These are phyloP conservation scores for Solanum tarapatanum DNA, from an alignment of 257 asterid genomes.

Conservation along the genomic window DNA sequence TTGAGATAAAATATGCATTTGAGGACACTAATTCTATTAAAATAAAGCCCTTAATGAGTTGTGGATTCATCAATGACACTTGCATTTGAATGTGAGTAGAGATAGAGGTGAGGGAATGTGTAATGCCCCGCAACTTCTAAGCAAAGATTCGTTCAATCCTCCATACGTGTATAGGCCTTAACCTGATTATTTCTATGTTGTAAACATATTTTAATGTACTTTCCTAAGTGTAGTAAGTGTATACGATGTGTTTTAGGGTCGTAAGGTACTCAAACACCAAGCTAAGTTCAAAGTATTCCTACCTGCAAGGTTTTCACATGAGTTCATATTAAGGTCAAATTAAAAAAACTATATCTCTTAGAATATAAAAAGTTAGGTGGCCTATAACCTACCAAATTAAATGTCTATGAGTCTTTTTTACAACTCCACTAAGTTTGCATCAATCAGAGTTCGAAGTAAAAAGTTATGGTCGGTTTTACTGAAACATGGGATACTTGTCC, in stretches of 20 bases:
- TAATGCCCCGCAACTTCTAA: neutral
- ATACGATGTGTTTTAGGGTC: neutral
- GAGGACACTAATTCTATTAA: too few species aligned
- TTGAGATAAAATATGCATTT: too few species aligned
- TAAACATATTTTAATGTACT: too few species aligned
- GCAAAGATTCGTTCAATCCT: neutral
- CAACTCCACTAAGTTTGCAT: neutral
- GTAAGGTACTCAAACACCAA: neutral
- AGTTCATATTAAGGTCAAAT: neutral
- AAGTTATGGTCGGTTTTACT: neutral
- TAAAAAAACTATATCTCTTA: neutral
- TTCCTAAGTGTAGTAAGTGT: neutral
- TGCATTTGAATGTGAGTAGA: neutral
- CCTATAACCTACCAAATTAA: neutral
- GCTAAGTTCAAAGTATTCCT: neutral
- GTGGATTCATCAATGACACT: neutral
- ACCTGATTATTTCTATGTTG: neutral
- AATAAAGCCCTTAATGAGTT: too few species aligned
- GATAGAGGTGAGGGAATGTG: neutral
- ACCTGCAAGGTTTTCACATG: neutral
- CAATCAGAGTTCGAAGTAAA: neutral
- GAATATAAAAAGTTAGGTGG: neutral
- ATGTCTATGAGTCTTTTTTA: too few species aligned
- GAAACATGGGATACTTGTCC: neutral
- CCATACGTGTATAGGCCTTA: neutral